Base-by-base conservation (phyloP, 2,329 filamentous ascomycete species). In the Fusarium udum region DNA sequence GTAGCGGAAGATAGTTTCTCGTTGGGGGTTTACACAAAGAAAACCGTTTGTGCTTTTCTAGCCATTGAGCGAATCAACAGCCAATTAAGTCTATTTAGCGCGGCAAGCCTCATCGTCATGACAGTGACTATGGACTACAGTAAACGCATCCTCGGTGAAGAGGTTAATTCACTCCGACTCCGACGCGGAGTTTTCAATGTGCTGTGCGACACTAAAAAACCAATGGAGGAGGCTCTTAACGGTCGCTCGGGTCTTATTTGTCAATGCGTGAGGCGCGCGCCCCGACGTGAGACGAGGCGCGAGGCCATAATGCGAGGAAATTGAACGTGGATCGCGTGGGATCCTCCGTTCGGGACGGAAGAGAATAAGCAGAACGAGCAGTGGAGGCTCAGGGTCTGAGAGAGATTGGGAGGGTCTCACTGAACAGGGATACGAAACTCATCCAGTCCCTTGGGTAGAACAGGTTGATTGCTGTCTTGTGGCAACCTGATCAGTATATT, bases 381-480 rank as follows among this genome's bases (percentile, higher is more conserved):
- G 56, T 56, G 61, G 59, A 71, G 68, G 49, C 39, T 61, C 69
- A 73, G 69, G 75, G 74, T 61, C 62, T 68, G 49, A 62, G 64
- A 67, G 73, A 77, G 64, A 77, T 77, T 77, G 61, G 67, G 71
- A 74, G 75, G 65, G 69, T 69, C 73, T 76, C 51, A 48, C 53
- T 43, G 26, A 28, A 61, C 74, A 78, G 62, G 76, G 76, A 60
- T 76, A 31, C 65, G 71, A 73, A 78, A 78, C 76, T 56, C 53
- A 53, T 56, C 55, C 67, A 63, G 61, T 59, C 40, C 46, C 39
- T 64, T 70, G 51, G 60, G 39, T 22, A 55, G 34, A 61, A 46
- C 57, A 43, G 24, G 57, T 28, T 28, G 24, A 28, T 55, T n/a
- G 24, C 26, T 56, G 31, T 51, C 28, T 39, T 45, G 48, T 63